Evolutionary conservation across 1,139 yeast species (phyloP).

Genomic region (Taphrina betulina): DNA sequence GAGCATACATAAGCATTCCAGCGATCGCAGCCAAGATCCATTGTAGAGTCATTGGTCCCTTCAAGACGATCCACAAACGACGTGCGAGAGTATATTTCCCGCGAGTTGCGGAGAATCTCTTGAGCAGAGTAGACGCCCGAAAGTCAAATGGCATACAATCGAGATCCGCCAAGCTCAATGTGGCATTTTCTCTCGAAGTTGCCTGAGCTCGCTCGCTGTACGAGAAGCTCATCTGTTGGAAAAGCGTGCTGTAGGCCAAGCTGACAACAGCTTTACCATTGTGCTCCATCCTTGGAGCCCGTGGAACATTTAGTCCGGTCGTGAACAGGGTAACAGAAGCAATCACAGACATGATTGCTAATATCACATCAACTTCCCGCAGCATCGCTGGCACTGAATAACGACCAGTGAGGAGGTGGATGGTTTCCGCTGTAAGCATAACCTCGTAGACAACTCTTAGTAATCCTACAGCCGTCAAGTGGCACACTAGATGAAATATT

Average conservation of each 20-base stretch:
- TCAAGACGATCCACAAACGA: conserved; percentile 5
- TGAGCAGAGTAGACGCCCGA: conserved; percentile 1
- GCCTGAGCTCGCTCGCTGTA: not conserved
- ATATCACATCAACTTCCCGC: not conserved
- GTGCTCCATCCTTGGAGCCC: conserved; percentile 11
- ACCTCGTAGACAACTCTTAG: not conserved
- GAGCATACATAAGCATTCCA: conserved; percentile 1
- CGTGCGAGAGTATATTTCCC: not conserved
- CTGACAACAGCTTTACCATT: conserved; percentile 3
- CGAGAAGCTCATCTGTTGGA: not conserved
- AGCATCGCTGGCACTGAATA: not conserved
- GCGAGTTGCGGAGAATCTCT: not conserved
- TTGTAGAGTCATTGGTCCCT: not conserved
- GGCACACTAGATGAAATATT: not conserved
- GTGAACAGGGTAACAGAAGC: not conserved
- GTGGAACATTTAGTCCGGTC: not conserved
- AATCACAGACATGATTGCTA: not conserved
- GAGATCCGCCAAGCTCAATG: conserved; percentile 1
- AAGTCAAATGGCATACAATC: not conserved
- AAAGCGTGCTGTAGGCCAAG: conserved; percentile 1
- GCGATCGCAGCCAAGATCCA: not conserved
- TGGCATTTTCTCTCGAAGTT: not conserved
- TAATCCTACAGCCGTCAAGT: not conserved
- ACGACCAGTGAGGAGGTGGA: not conserved
- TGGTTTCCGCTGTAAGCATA: not conserved